A percentile compares a stretch with the other conserved stretches of the same genome.
These are phyloP conservation scores for Pugionium cornutum DNA, from an alignment of 345 rosid genomes.

Conservation along the genomic window DNA sequence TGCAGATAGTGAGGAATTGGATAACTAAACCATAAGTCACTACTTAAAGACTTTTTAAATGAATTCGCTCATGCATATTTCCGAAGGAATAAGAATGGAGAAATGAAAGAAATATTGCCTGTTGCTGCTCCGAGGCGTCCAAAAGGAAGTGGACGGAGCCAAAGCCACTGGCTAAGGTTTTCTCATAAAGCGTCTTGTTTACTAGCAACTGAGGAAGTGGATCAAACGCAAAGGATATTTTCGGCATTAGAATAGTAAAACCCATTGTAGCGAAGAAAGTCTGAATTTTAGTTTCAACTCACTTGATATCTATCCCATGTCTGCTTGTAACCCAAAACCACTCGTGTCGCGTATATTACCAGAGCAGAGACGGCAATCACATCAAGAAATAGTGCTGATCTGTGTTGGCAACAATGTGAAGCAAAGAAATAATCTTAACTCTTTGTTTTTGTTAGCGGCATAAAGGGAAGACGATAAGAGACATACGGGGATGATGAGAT, in stretches of 20 bases:
- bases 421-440: constrained; percentile 12
- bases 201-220: constrained; percentile 68
- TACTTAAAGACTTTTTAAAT: neutral
- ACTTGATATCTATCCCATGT: constrained; percentile 98
- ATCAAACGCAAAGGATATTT: constrained; percentile 4
- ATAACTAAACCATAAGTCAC: neutral
- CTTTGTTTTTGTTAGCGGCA: constrained; percentile 3
- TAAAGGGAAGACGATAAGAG: neutral
- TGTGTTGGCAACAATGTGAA: constrained; percentile 37
- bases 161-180: constrained; percentile 95
- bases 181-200: constrained; percentile 92
- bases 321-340: constrained; percentile 94
- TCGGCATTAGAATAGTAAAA: constrained; percentile 23
- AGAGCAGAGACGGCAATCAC: constrained; percentile 80
- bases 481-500: constrained; percentile 83
- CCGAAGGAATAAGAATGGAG: constrained; percentile 17
- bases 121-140: constrained; percentile 98
- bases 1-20: constrained; percentile 41
- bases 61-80: neutral
- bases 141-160: constrained; percentile 92
- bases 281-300: constrained; percentile 38
- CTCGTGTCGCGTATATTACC: constrained; percentile 74
- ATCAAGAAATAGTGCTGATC: constrained; percentile 89
- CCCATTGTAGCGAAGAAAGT: constrained; percentile 20
- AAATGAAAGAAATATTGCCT: constrained; percentile 48